Conservation (phyloP, 2,329 filamentous ascomycete genomes). For the Elsinoe batatas region DNA sequence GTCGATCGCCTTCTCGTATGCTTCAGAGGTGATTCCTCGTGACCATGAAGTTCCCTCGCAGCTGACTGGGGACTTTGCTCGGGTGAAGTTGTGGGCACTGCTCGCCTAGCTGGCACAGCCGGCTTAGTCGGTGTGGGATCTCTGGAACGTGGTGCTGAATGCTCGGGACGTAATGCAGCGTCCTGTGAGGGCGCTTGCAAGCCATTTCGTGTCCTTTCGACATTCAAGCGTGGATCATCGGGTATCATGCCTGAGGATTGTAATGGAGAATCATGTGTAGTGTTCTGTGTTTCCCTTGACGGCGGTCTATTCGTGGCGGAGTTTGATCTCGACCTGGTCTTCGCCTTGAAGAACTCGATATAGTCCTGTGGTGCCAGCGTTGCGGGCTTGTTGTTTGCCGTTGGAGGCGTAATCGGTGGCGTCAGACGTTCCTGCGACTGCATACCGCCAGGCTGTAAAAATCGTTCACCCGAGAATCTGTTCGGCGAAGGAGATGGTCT, state of each 20-base stretch:
- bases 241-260: not conserved
- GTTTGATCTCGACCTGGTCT: conserved; percentile 10
- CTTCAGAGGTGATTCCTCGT: not conserved
- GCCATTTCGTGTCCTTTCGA: not conserved
- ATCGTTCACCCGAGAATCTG: not conserved
- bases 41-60: not conserved
- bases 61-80: conserved; percentile 3
- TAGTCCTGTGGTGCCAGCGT: conserved; percentile 10
- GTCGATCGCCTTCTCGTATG: not conserved
- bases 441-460: conserved; percentile 7
- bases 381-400: not conserved
- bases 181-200: not conserved
- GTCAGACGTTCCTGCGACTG: conserved; percentile 4
- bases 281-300: conserved; percentile 1
- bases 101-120: not conserved
- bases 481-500: not conserved
- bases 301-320: not conserved
- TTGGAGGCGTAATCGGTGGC: conserved; percentile 4
- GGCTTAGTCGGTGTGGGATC: not conserved
- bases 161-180: not conserved
- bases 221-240: not conserved
- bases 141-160: not conserved
- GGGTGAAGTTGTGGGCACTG: not conserved
- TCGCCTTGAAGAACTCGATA: conserved; percentile 10
- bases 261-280: conserved; percentile 3